phyloP scores from a whole-genome alignment of 139 green algal genomes.

The Mesotaenium endlicherianum region DNA sequence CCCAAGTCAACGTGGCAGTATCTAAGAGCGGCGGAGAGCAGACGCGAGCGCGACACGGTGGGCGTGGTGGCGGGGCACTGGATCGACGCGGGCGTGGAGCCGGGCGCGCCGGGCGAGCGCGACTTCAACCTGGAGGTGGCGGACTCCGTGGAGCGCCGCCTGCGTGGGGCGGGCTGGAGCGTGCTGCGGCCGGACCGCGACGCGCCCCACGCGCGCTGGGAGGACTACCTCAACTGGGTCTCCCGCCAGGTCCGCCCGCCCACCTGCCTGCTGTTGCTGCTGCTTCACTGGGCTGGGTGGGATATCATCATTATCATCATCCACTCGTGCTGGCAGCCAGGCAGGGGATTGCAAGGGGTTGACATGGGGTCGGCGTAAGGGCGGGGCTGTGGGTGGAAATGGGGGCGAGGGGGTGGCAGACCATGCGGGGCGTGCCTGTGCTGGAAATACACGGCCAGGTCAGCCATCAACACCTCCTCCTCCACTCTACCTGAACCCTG shows the following conservation, averaged over 20 bases:
- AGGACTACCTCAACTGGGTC: conserved; percentile 59
- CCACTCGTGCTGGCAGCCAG: too few species aligned
- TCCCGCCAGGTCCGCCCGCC: conserved; percentile 17
- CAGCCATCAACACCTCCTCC: too few species aligned
- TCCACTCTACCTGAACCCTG: too few species aligned
- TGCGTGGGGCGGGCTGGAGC: conserved; percentile 45
- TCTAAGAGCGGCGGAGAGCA: conserved; percentile 7
- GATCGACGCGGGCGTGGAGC: conserved; percentile 57
- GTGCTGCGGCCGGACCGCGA: conserved; percentile 58
- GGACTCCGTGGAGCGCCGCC: conserved; percentile 23
- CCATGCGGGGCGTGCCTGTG: conserved; percentile 39
- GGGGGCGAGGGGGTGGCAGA: too few species aligned
- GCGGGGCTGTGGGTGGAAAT: too few species aligned
- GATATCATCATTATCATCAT: too few species aligned
- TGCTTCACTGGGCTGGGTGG: too few species aligned
- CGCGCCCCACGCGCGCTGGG: conserved; percentile 43
- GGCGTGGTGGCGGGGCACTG: conserved; percentile 55
- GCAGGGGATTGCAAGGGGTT: too few species aligned
- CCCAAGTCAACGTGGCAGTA: conserved; percentile 1
- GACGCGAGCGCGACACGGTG: conserved; percentile 13
- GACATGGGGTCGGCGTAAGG: too few species aligned
- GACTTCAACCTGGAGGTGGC: conserved; percentile 54
- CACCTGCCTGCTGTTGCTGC: not conserved
- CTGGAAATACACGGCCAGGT: conserved; percentile 59
- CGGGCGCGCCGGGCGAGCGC: conserved; percentile 53